Evolutionary conservation across 2,329 filamentous ascomycete species (phyloP), one percentile per base, ranked within the genome.

Genomic region (Neonectria magnoliae): DNA sequence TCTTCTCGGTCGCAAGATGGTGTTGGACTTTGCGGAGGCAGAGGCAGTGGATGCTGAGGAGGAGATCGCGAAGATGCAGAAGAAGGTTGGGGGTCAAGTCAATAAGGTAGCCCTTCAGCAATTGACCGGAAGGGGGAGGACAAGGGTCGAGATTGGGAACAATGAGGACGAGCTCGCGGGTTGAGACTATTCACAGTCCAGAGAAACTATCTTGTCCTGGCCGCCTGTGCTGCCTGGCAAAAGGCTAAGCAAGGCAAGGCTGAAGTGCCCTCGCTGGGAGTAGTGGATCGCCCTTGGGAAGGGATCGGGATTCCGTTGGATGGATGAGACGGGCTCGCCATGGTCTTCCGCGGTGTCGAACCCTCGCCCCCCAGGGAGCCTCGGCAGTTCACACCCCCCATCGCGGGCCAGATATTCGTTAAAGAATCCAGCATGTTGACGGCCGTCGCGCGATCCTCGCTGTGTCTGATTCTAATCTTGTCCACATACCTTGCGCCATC

Each of bases 41-140:
- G 96, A 98, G 74, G 88, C 93, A 42, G 86, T 96, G 71, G 94
- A 98, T 82, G 91, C 96, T 3, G 96, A 99, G 83, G 93, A 94
- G 80, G 94, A 98, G 82, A 96, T 99, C 77, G 91, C 92, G 78
- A 95, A 93, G 83, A 97, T 99, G 91, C 93, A 97, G 82, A 92
- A 93, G 86, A 99, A 98, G 86, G 91, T 97, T 76, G 93, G 93
- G 67, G 89, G 91, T 65, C 95, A 98, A 82, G 88, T 92, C 78
- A 93, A 97, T 82, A 96, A 94, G 82, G 91, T 98, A 75, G 92
- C 93, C 73, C 84, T 97, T 76, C 93, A 97, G 81, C 91, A 93
- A 79, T 90, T 98, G 76, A 95, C 92, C 68, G 92, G 91, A 74
- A 88, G 88, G 76, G 92, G 92, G 73, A 89, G 94, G 76, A 94